Conservation (phyloP, 1,284 basidiomycete species). For the Leccinum griseonigrum region DNA sequence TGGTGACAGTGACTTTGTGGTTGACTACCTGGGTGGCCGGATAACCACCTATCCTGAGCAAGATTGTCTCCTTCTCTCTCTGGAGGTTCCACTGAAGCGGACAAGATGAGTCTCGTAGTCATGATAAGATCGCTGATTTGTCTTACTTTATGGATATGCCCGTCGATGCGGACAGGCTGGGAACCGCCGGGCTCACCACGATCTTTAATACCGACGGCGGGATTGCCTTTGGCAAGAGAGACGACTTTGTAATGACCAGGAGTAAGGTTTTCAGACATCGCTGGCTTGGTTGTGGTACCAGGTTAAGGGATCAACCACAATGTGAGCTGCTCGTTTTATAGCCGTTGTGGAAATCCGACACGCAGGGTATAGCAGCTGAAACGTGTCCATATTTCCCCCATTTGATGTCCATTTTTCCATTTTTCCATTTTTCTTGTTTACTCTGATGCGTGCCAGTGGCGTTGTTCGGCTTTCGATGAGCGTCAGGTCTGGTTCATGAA, state of each 20-base stretch:
- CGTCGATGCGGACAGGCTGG: neutral
- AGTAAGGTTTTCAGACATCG: neutral
- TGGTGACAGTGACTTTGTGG: neutral
- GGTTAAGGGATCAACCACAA: neutral
- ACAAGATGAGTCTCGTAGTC: neutral
- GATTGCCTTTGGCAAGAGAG: neutral
- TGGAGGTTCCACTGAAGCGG: neutral
- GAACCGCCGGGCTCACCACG: neutral
- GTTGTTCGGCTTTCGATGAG: neutral
- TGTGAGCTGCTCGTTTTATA: neutral
- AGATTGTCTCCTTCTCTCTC: neutral
- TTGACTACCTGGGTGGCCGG: neutral
- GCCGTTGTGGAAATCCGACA: neutral
- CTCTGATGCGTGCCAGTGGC: neutral
- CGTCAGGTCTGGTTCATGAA: neutral
- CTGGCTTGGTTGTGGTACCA: neutral
- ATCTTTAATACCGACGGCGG: neutral
- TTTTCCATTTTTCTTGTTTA: neutral
- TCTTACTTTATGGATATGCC: neutral
- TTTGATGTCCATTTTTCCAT: neutral
- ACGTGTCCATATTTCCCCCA: neutral
- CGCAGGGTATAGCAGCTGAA: neutral
- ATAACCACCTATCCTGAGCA: neutral
- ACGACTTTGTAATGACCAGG: neutral
- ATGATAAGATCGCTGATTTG: neutral